Conservation (phyloP, 129 eudicot species). For the Chrysanthemum lavandulifolium region DNA sequence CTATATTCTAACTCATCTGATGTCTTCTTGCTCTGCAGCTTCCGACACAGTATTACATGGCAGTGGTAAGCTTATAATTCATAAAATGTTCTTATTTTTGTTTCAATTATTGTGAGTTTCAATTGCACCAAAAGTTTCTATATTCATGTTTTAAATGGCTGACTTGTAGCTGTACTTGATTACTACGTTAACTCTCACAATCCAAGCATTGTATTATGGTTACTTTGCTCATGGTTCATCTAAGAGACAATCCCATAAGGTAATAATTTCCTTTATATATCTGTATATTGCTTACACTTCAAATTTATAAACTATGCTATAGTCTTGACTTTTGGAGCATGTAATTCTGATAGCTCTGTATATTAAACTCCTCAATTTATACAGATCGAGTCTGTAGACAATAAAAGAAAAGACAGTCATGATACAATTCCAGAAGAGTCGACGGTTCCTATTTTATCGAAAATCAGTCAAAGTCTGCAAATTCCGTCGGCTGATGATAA, state of each 20-base stretch:
- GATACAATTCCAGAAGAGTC: slow-evolving; percentile 18
- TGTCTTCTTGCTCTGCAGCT: slow-evolving; percentile 50
- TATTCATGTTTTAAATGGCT: background rate
- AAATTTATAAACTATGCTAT: background rate
- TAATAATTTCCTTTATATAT: slow-evolving; percentile 18
- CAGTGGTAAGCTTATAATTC: slow-evolving; percentile 53
- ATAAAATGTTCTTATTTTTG: background rate
- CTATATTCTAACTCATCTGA: slow-evolving; percentile 23
- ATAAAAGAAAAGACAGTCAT: slow-evolving; percentile 20
- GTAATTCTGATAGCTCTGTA: background rate
- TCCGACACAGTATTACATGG: slow-evolving; percentile 72
- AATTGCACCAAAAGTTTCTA: background rate
- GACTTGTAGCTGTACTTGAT: slow-evolving; percentile 58
- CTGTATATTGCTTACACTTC: background rate
- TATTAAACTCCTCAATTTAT: background rate
- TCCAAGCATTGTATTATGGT: slow-evolving; percentile 63
- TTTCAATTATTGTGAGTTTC: background rate
- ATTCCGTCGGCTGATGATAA: slow-evolving; percentile 35
- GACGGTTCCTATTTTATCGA: slow-evolving; percentile 27
- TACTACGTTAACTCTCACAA: slow-evolving; percentile 57
- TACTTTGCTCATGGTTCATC: slow-evolving; percentile 49
- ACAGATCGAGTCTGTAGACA: slow-evolving; percentile 38
- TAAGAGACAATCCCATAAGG: slow-evolving; percentile 43
- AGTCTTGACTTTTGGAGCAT: slow-evolving; percentile 14
- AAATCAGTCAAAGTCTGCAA: slow-evolving; percentile 47